Conservation (phyloP, 2,329 filamentous ascomycete species). For the Phaeophleospora eucalypticola region DNA sequence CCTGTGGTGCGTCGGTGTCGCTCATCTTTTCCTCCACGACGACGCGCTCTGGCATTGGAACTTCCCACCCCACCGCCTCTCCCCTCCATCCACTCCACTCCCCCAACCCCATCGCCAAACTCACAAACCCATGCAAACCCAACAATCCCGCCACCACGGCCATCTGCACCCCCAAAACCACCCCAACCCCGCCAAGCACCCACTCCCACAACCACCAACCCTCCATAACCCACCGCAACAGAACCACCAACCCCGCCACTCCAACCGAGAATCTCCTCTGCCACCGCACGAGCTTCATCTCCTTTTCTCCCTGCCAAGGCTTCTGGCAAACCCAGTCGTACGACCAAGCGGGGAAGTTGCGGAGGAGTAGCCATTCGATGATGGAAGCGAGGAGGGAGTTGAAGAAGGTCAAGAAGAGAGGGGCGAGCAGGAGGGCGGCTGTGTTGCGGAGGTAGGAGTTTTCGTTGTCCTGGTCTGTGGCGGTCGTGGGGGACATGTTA, state of each 20-base stretch:
- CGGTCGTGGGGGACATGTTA: neutral
- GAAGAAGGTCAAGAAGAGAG: neutral
- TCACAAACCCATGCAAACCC: too few relatives aligned
- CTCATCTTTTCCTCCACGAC: too few relatives aligned
- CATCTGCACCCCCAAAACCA: neutral
- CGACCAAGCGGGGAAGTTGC: neutral
- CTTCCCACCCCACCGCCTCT: too few relatives aligned
- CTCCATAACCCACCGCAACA: neutral
- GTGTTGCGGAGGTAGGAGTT: too few relatives aligned
- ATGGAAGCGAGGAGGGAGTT: neutral
- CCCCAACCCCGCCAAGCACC: neutral
- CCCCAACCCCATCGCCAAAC: too few relatives aligned
- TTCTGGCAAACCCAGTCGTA: neutral
- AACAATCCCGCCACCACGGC: too few relatives aligned
- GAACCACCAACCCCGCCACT: neutral
- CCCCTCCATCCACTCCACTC: too few relatives aligned
- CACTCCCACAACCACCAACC: neutral
- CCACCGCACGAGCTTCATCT: neutral
- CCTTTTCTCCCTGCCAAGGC: neutral
- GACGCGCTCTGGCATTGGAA: too few relatives aligned
- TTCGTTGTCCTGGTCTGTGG: too few relatives aligned
- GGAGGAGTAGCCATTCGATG: neutral
- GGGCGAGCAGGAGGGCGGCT: neutral
- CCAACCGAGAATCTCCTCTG: neutral
- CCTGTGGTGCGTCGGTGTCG: too few relatives aligned